These are phyloP conservation scores for Clausena lansium DNA, from an alignment of 345 rosid species.

Conservation along the genomic window DNA sequence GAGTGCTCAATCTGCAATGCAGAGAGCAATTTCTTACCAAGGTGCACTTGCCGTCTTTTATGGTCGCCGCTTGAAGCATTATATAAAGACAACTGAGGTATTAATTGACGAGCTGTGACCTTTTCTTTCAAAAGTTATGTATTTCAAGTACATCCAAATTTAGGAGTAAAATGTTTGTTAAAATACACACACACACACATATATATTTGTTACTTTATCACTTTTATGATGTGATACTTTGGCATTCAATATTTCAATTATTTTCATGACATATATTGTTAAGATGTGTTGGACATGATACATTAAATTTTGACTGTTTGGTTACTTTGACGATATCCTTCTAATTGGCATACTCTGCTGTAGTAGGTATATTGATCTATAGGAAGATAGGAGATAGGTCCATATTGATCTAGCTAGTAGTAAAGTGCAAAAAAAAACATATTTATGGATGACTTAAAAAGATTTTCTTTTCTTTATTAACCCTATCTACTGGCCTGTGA, in stretches of 20 bases:
- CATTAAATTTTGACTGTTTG: background rate
- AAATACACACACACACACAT: too few species aligned
- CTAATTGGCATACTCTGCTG: background rate
- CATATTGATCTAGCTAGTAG: background rate
- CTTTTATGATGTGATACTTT: background rate
- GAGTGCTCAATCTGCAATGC: slow-evolving; percentile 52
- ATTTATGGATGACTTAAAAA: background rate
- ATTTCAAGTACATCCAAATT: background rate
- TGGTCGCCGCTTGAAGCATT: slow-evolving; percentile 61
- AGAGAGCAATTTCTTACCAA: slow-evolving; percentile 54
- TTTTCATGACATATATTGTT: background rate
- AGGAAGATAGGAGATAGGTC: background rate
- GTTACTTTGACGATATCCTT: background rate
- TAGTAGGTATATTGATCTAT: background rate
- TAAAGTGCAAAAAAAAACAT: background rate
- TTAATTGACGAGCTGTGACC: background rate
- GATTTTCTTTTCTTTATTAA: background rate
- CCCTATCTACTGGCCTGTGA: background rate
- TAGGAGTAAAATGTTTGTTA: background rate
- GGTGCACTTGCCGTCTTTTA: slow-evolving; percentile 69
- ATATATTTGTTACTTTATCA: background rate
- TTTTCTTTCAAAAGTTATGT: background rate
- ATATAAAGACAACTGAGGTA: slow-evolving; percentile 68
- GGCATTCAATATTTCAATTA: background rate
- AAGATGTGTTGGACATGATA: background rate